phyloP scores from a whole-genome alignment of 2,329 filamentous ascomycete species.

The Emericellopsis atlantica region DNA sequence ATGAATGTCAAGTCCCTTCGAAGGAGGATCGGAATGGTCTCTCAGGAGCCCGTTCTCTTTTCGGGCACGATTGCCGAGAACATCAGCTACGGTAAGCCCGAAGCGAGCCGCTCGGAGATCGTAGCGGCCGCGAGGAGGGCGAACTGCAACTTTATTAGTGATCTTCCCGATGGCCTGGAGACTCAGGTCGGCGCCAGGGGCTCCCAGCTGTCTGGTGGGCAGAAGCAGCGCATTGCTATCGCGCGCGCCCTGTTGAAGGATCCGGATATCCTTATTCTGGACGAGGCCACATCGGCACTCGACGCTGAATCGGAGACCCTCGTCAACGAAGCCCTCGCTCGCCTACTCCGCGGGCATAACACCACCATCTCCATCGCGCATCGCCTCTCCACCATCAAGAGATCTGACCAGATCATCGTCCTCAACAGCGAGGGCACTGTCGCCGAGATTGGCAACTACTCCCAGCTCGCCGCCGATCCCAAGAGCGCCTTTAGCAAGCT shows the following conservation, averaged over 20 bases:
- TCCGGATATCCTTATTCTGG: constrained; percentile 90
- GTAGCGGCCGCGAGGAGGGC: constrained; percentile 78
- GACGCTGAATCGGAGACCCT: constrained; percentile 96
- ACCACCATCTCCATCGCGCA: constrained; percentile 98
- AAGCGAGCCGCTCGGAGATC: constrained; percentile 68
- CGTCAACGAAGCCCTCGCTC: constrained; percentile 79
- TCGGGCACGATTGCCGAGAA: constrained; percentile 78
- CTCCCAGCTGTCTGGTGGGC: constrained; percentile 86
- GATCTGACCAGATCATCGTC: constrained; percentile 89
- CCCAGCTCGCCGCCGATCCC: constrained; percentile 57
- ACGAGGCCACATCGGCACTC: constrained; percentile 90
- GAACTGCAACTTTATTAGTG: constrained; percentile 92
- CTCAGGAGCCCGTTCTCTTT: constrained; percentile 89
- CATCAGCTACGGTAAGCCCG: constrained; percentile 80
- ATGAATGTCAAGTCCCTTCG: constrained; percentile 93
- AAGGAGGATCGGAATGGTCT: constrained; percentile 85
- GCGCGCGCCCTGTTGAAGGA: constrained; percentile 89
- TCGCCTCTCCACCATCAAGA: constrained; percentile 89
- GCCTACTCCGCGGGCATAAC: constrained; percentile 72
- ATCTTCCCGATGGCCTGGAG: constrained; percentile 91
- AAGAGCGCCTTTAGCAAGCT: constrained; percentile 83
- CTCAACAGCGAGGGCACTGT: constrained; percentile 77
- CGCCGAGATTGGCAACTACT: constrained; percentile 80
- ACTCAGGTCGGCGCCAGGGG: constrained; percentile 87
- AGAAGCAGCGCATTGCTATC: constrained; percentile 97